phyloP scores from a whole-genome alignment of 805 yeast genomes.

The Ogataea haglerorum region DNA sequence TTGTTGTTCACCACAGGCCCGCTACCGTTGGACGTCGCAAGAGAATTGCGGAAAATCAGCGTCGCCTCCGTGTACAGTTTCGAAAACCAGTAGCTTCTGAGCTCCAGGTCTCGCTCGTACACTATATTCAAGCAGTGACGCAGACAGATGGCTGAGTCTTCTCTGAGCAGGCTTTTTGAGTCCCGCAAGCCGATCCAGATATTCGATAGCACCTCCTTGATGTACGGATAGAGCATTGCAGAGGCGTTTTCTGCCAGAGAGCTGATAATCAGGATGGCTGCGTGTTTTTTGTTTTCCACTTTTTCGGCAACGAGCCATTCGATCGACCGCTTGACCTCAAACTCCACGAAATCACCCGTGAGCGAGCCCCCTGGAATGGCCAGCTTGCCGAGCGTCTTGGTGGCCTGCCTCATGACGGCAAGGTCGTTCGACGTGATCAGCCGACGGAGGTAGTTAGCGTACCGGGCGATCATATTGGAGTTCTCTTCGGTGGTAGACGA shows the following conservation, averaged over 20 bases:
- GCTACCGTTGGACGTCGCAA: conserved; percentile 7
- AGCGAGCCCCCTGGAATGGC: conserved; percentile 87
- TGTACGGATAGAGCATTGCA: conserved; percentile 72
- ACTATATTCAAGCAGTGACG: conserved; percentile 76
- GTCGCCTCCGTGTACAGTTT: conserved; percentile 43
- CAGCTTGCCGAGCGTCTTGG: conserved; percentile 80
- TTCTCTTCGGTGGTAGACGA: conserved; percentile 55
- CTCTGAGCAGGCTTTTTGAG: conserved; percentile 65
- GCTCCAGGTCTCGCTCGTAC: conserved; percentile 68
- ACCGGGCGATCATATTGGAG: conserved; percentile 83
- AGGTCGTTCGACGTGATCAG: conserved; percentile 79
- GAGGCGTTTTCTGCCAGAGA: conserved; percentile 88
- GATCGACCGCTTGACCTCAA: conserved; percentile 81
- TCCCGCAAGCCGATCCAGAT: conserved; percentile 89
- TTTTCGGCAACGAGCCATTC: conserved; percentile 92
- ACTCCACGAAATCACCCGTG: conserved; percentile 90
- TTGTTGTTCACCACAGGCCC: conserved; percentile 15
- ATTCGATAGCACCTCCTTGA: conserved; percentile 72
- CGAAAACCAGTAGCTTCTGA: conserved; percentile 73
- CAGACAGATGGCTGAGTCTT: conserved; percentile 80
- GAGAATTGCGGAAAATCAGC: conserved; percentile 24
- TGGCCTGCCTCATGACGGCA: conserved; percentile 83
- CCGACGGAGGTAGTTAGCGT: conserved; percentile 82
- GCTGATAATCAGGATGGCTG: conserved; percentile 78
- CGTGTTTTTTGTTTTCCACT: conserved; percentile 83